Conservation (phyloP, 208 protist species). For the Acanthamoeba quina region DNA sequence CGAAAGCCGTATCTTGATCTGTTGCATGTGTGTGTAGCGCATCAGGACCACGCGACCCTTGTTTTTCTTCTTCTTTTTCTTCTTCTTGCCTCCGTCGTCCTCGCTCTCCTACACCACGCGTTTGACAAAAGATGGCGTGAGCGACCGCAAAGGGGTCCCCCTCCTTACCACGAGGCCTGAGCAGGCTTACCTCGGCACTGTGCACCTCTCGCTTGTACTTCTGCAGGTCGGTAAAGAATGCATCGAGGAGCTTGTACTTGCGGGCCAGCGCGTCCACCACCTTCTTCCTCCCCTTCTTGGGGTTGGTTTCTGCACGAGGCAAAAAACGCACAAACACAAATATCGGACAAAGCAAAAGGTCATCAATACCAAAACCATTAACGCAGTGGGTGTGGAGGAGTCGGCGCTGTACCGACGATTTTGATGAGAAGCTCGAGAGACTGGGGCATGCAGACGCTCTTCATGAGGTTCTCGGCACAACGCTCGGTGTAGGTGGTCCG, state of each 20-base stretch:
- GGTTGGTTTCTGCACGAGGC: constrained; percentile 40
- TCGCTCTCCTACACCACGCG: constrained; percentile 1
- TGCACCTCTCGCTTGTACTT: constrained; percentile 68
- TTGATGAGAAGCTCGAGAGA: constrained; percentile 79
- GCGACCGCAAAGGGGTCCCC: neutral
- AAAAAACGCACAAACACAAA: neutral
- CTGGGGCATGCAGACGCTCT: constrained; percentile 66
- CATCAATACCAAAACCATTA: neutral
- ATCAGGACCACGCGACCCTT: constrained; percentile 35
- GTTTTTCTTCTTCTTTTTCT: constrained; percentile 62
- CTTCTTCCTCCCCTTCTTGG: constrained; percentile 77
- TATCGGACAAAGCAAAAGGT: neutral
- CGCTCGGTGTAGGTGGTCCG: constrained; percentile 73
- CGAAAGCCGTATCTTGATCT: constrained; percentile 77
- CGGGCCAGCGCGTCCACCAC: constrained; percentile 77
- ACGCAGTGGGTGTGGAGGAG: neutral
- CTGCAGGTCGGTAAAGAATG: constrained; percentile 65
- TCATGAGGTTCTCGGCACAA: constrained; percentile 78
- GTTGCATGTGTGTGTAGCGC: constrained; percentile 77
- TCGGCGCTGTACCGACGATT: constrained; percentile 69
- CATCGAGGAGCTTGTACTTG: constrained; percentile 70
- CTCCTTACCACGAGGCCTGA: neutral
- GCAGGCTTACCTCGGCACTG: neutral
- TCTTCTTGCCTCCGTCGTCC: neutral
- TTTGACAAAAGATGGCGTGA: neutral